Conservation (phyloP, 1,284 basidiomycete species). For the Ustanciosporium gigantosporum region DNA sequence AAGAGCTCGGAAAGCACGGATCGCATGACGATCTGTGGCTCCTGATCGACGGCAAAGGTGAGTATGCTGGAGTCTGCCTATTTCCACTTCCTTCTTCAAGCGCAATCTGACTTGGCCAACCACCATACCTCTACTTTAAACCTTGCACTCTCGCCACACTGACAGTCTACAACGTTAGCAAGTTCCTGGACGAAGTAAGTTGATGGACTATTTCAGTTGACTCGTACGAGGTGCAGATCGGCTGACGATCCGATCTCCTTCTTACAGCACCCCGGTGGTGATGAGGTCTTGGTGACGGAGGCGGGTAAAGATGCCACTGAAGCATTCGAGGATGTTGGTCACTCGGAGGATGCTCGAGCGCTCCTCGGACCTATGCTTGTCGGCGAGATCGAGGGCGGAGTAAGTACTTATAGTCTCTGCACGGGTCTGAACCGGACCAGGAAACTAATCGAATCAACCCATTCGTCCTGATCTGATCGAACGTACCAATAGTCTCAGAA, state of each 20-base stretch:
- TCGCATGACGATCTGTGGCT: conserved; percentile 57
- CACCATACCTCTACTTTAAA: no score
- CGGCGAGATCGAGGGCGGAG: conserved; percentile 65
- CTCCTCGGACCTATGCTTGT: conserved; percentile 70
- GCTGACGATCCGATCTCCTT: background rate
- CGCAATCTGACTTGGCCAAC: no score
- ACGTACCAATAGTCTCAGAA: conserved; percentile 24
- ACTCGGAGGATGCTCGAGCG: conserved; percentile 96
- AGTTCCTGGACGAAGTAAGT: conserved; percentile 92
- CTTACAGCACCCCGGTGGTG: conserved; percentile 81
- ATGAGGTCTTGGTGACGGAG: conserved; percentile 93
- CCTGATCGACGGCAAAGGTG: conserved; percentile 58
- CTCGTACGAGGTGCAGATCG: no score
- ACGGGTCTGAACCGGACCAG: no score
- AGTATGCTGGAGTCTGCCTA: no score
- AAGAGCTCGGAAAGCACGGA: conserved; percentile 55
- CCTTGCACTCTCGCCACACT: no score
- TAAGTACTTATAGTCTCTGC: conserved; percentile 25
- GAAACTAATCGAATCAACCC: no score
- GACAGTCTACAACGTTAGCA: conserved; percentile 88
- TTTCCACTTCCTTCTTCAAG: background rate
- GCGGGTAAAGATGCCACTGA: conserved; percentile 94
- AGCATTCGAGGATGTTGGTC: conserved; percentile 98
- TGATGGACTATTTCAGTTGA: no score
- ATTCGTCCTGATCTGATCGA: no score